phyloP scores from a whole-genome alignment of 441 rosid genomes.

The Corymbia citriodora region DNA sequence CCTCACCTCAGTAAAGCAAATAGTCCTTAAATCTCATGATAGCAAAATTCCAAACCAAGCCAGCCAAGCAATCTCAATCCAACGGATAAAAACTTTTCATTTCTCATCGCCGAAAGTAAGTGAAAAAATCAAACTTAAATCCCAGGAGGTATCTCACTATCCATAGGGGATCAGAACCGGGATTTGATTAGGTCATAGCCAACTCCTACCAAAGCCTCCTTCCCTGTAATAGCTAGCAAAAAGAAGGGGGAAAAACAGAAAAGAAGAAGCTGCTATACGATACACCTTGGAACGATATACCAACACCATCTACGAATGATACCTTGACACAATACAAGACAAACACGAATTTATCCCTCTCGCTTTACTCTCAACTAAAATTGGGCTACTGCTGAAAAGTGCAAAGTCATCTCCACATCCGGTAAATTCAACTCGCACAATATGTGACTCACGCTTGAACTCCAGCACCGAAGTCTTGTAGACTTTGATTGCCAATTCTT shows the following conservation, averaged over 20 bases:
- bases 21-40: background rate
- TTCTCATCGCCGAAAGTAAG: background rate
- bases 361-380: background rate
- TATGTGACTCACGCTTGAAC: background rate
- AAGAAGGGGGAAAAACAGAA: background rate
- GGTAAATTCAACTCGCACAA: background rate
- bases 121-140: background rate
- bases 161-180: background rate
- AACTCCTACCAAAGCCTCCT: fast-evolving
- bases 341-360: background rate
- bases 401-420: background rate
- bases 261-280: background rate
- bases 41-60: background rate
- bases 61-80: background rate
- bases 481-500: conserved; percentile 87
- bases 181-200: background rate
- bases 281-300: background rate
- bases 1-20: background rate
- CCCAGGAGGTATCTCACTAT: background rate
- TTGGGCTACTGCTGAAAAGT: background rate
- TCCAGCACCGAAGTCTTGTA: conserved; percentile 24
- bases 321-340: background rate
- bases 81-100: background rate
- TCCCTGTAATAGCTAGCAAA: background rate
- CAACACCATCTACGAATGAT: background rate